These are phyloP conservation scores for Tuber melanosporum DNA, from an alignment of 495 filamentous ascomycete genomes.

Conservation along the genomic window DNA sequence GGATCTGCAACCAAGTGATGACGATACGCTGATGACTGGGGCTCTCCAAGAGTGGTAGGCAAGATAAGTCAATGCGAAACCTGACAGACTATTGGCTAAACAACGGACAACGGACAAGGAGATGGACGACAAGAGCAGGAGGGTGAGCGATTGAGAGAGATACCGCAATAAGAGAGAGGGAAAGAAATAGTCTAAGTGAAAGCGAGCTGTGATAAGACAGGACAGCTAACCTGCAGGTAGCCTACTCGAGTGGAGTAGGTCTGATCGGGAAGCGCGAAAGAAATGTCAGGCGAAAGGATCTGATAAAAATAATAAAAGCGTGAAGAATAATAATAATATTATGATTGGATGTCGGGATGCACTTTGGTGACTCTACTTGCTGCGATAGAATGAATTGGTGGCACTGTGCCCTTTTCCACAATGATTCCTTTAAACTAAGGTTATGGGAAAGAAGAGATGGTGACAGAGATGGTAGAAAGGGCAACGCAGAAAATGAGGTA, in stretches of 20 bases:
- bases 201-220: background rate
- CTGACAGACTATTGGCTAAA: background rate
- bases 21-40: background rate
- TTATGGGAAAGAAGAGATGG: background rate
- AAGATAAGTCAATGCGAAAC: background rate
- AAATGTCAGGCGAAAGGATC: background rate
- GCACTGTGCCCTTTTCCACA: background rate
- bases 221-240: background rate
- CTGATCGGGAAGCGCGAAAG: background rate
- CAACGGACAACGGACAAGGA: background rate
- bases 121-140: background rate
- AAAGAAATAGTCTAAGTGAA: background rate
- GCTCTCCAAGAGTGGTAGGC: background rate
- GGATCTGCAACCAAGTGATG: background rate
- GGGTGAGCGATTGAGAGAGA: background rate
- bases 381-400: background rate
- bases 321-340: background rate
- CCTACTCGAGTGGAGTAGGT: background rate
- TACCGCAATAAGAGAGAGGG: background rate
- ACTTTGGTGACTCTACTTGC: background rate
- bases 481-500: background rate
- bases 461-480: background rate
- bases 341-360: background rate
- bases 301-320: background rate
- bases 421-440: background rate